Evolutionary conservation across 345 rosid genomes (phyloP).

Genomic region (Sonneratia caseolaris): DNA sequence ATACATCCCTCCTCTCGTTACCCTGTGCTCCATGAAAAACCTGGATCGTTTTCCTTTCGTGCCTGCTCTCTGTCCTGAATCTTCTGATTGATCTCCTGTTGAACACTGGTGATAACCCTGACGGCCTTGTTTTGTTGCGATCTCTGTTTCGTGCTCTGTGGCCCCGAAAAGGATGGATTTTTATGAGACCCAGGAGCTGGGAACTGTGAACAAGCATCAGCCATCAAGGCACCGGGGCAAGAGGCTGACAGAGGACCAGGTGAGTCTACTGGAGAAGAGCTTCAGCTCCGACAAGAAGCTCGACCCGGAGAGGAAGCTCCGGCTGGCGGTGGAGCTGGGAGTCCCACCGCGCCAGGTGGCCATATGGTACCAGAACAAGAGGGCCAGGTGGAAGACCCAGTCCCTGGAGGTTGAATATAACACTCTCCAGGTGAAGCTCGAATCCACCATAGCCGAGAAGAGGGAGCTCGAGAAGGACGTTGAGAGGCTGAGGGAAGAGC

Average conservation of each 20-base stretch:
- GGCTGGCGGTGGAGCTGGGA: constrained; percentile 52
- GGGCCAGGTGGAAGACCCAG: constrained; percentile 83
- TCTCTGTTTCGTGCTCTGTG: too few species aligned
- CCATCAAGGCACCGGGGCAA: constrained; percentile 8
- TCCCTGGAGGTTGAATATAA: constrained; percentile 54
- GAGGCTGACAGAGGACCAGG: constrained; percentile 67
- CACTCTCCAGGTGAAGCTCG: constrained; percentile 46
- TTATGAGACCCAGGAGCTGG: constrained; percentile 7
- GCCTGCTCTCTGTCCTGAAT: too few species aligned
- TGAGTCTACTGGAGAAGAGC: constrained; percentile 56
- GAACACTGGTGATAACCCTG: too few species aligned
- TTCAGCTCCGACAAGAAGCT: constrained; percentile 64
- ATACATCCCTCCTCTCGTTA: too few species aligned
- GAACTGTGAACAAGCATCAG: constrained; percentile 13
- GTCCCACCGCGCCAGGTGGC: constrained; percentile 79
- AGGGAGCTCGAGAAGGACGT: constrained; percentile 55
- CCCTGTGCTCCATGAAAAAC: too few species aligned
- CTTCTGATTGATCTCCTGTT: too few species aligned
- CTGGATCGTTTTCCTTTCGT: too few species aligned
- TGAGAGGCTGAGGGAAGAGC: constrained; percentile 52
- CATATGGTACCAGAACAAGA: constrained; percentile 90
- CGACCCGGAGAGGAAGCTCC: constrained; percentile 57
- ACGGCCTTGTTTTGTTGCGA: too few species aligned
- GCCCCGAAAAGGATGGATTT: neutral
- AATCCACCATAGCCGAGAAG: constrained; percentile 40